Percentiles rank a stretch among this genome's conserved stretches.
These are phyloP conservation scores for Cyclocybe cylindracea DNA, from an alignment of 768 basidiomycete species.

Conservation along the genomic window DNA sequence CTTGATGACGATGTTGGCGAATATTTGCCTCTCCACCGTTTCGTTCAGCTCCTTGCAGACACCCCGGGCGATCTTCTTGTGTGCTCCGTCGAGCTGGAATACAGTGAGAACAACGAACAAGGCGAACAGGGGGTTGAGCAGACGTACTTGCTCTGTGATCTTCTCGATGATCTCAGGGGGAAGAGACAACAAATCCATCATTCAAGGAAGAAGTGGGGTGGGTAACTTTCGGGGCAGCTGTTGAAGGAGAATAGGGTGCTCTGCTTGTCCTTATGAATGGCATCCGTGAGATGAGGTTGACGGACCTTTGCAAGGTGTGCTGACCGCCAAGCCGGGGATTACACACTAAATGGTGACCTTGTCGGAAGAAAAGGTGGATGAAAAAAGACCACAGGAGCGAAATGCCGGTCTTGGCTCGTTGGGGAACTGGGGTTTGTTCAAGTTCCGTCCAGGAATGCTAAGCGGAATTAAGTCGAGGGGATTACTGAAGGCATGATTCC, in stretches of 20 bases:
- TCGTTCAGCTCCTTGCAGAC: slow-evolving; percentile 16
- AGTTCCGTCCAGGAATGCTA: too few relatives aligned
- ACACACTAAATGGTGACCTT: too few relatives aligned
- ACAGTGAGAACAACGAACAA: background rate
- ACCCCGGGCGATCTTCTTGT: slow-evolving; percentile 17
- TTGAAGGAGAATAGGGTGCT: background rate
- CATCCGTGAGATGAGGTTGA: too few relatives aligned
- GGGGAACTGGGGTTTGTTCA: too few relatives aligned
- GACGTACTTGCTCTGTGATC: slow-evolving; percentile 14
- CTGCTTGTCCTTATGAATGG: too few relatives aligned
- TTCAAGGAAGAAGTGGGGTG: background rate
- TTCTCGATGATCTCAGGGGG: slow-evolving; percentile 19
- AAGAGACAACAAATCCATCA: slow-evolving; percentile 16
- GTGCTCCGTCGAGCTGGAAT: slow-evolving; percentile 11
- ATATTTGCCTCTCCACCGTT: slow-evolving; percentile 20
- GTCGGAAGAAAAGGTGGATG: too few relatives aligned
- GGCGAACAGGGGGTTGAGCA: background rate
- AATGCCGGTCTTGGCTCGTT: too few relatives aligned
- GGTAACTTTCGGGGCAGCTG: background rate
- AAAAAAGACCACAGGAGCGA: too few relatives aligned
- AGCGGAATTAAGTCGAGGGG: too few relatives aligned
- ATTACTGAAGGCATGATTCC: too few relatives aligned
- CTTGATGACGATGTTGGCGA: slow-evolving; percentile 19
- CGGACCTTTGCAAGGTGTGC: too few relatives aligned
- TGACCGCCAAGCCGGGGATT: too few relatives aligned